Evolutionary conservation across 2,329 filamentous ascomycete genomes (phyloP).

Genomic region (Penicillium palitans): DNA sequence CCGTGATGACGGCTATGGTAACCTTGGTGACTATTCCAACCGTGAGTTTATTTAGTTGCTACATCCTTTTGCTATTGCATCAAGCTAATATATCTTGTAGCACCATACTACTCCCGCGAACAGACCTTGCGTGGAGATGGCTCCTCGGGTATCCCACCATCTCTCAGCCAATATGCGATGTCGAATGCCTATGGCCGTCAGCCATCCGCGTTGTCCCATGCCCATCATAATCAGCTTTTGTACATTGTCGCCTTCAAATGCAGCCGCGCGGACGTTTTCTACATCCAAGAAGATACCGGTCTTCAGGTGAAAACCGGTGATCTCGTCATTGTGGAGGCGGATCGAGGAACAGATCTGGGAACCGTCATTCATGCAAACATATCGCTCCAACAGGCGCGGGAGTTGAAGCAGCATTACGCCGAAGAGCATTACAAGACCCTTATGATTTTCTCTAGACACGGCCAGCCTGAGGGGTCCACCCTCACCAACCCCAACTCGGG

Average conservation of each 20-base stretch:
- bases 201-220: constrained; percentile 37
- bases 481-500: constrained; percentile 52
- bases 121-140: constrained; percentile 39
- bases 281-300: constrained; percentile 92
- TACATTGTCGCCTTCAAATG: constrained; percentile 97
- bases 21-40: constrained; percentile 39
- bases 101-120: constrained; percentile 47
- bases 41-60: constrained; percentile 40
- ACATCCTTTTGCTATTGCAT: constrained; percentile 28
- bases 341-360: constrained; percentile 91
- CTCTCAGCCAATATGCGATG: constrained; percentile 44
- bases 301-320: constrained; percentile 88
- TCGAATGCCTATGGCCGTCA: constrained; percentile 41
- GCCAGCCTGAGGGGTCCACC: constrained; percentile 46
- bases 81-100: constrained; percentile 43
- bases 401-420: constrained; percentile 84
- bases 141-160: constrained; percentile 36
- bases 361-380: constrained; percentile 88
- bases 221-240: constrained; percentile 44
- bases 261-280: constrained; percentile 91
- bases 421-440: constrained; percentile 98
- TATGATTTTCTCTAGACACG: constrained; percentile 95
- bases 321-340: constrained; percentile 94
- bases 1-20: constrained; percentile 40
- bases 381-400: constrained; percentile 82